Evolutionary conservation across 768 basidiomycete species (phyloP), one percentile per base, ranked within the genome.

Genomic region (Cyathus striatus): DNA sequence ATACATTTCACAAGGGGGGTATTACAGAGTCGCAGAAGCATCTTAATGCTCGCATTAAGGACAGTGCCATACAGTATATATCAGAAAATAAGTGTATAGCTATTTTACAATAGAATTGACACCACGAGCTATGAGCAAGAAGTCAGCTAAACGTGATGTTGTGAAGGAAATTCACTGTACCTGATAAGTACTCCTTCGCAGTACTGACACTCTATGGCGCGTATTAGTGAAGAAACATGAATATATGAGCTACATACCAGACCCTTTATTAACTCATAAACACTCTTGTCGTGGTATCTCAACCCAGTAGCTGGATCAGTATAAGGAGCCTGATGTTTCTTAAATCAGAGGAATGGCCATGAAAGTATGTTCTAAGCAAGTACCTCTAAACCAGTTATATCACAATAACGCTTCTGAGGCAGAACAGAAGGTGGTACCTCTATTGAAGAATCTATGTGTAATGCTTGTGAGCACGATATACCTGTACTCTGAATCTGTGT

Each of bases 371-470:
- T 3, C 10, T 26, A 3, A 5, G 13, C 21, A 3, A 42, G 18
- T 23, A 85, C 88, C 62, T 90, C 87, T 10, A 92, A 68, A 0
- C 90, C 87, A 0, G 90, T 92, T 13, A 92, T 90, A 62, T 91
- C 90, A 53, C 90, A 91, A 41, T 86, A 89, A 46, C 83, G 81
- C 45, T 73, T 72, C 37, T 81, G 84, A 3, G 90, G 89, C 6
- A 86, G 64, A 1, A 92, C 56, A 7, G 88, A 91, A 0, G 89
- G 90, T 0, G 90, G 86, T 4, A 90, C 88, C 57, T 92, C 90
- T 33, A 92, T 86, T 2, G 83, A 86, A 5, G 77, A 74, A 51
- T 90, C 88, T 90, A 47, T 12, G 23, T 21, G 17, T 24, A 18
- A n/a, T 16, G 25, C 42, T 23, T 25, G 12, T 34, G 23, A 1